Evolutionary conservation across 352 stramenopile species (phyloP), one percentile per base, ranked within the genome.

Genomic region (Pythium aristosporum): DNA sequence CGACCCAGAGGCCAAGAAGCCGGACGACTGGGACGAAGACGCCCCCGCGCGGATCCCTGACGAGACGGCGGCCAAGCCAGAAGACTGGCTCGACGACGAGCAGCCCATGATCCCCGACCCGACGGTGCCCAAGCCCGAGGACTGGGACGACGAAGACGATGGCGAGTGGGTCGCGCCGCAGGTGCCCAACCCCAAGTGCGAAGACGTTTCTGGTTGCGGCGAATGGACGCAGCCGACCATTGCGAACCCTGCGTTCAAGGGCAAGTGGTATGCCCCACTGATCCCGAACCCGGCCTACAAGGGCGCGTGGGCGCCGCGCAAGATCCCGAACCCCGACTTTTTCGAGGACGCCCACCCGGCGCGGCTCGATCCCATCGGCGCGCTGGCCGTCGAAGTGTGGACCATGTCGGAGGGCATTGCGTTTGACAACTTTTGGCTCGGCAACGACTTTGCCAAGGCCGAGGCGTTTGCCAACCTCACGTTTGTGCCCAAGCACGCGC

Each of bases 91-190:
- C 16, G 93, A 98, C 48, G 74, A 96, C 36, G 90, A 97, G 39
- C 61, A 72, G 13, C 56, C 72, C 0, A 72, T 90, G 68, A 94
- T 98, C 32, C 59, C 83, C 46, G 92, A 98, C 53, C 87, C 91
- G 13, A 61, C 69, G 23, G 81, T 91, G 20, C 28, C 63, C 2
- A 96, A 96, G 59, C 94, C 94, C 1, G 85, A 96, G 53, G 94
- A 98, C 73, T 98, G 94, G 94, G 92, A 98, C 46, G 94, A 98
- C 54, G 89, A 97, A 56, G 81, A 97, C 49, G 92, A 98, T 39
- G 93, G 93, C 18, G 84, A 97, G 30, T 98, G 87, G 74, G 74
- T 98, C 25, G 65, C 89, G 9, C 90, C 88, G n/a, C 72, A 91
- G 73, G 85, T 98, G 34, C 63, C 77, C 1, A 98, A 98, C 72